Base-by-base conservation (phyloP, 2,329 filamentous ascomycete species). In the Aspergillus japonicus region DNA sequence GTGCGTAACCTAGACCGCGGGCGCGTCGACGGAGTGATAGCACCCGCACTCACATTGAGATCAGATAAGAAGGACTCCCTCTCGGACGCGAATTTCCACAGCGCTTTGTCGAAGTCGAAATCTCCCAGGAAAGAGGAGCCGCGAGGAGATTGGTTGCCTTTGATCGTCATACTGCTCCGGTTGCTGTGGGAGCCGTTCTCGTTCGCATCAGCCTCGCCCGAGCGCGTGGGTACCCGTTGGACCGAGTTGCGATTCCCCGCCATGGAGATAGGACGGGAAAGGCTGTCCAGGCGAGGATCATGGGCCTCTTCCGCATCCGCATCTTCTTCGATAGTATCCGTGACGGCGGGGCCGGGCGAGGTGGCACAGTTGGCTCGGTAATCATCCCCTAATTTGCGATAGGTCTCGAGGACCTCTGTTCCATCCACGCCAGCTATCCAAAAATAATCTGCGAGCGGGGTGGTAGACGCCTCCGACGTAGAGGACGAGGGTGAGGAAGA, bases 21-120 rank as follows among this genome's bases (percentile, higher is more conserved):
- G 59, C 88, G 81, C 59, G 85, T 60, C 69, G 77, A 80, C 66
- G 90, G 85, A 24, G 90, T 83, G 64, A 91, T 90, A 47, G 90
- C 90, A 44, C 93, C 92, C 23, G 93, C 92, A 66, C 86, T 91
- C 74, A 98, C 92, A 66, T 89, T 92, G 56, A 98, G 84, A 74
- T 99, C 95, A 64, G 96, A 91, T 55, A 98, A 81, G 70, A 99
- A 99, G 61, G 89, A 89, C 69, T 99, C 95, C 65, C 95, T 85
- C 79, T 98, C 94, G n/a, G 89, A 89, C 50, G 95, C 92, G 75
- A 99, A 99, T 78, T 97, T 98, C 70, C 92, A 81, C 66, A 99
- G 82, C 26, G 95, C 94, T 71, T 90, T 88, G 73, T 98, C 95
- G 70, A 99, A 99, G 75, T 98, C 95, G 70, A 91, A 92, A 71